Conservation (phyloP, 139 green algal genomes). For the Chlorella sp. region DNA sequence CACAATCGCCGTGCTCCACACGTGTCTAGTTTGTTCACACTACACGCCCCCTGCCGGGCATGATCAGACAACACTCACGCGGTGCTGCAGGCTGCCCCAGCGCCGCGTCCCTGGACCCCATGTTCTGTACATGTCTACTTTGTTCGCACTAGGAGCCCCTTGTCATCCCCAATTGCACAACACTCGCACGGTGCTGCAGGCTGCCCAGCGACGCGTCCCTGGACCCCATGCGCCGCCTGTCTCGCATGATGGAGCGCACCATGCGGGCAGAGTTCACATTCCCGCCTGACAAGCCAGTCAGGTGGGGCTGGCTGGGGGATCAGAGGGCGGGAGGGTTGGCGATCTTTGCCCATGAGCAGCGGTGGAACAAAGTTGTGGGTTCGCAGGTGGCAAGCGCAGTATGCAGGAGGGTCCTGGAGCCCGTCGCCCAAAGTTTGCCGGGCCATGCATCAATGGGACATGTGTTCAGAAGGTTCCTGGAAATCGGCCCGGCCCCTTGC, state of each 20-base stretch:
- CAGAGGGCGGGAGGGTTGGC: background rate
- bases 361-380: background rate
- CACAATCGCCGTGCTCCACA: no score
- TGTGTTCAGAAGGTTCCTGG: no score
- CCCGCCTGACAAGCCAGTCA: conserved; percentile 48
- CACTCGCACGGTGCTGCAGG: conserved; percentile 19
- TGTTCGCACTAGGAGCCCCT: background rate
- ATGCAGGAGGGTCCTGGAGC: background rate
- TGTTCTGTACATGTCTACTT: background rate
- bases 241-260: conserved; percentile 31
- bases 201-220: conserved; percentile 58
- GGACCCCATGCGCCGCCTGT: conserved; percentile 45
- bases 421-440: background rate
- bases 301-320: background rate
- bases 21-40: no score
- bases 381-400: background rate
- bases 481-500: no score
- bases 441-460: no score
- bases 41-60: no score
- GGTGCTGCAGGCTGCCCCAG: no score
- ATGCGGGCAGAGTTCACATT: conserved; percentile 41
- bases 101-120: background rate
- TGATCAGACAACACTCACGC: no score
- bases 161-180: background rate
- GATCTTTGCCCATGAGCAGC: background rate